These are phyloP conservation scores for Paxillus ammoniavirescens DNA, from an alignment of 768 basidiomycete genomes.

Conservation along the genomic window DNA sequence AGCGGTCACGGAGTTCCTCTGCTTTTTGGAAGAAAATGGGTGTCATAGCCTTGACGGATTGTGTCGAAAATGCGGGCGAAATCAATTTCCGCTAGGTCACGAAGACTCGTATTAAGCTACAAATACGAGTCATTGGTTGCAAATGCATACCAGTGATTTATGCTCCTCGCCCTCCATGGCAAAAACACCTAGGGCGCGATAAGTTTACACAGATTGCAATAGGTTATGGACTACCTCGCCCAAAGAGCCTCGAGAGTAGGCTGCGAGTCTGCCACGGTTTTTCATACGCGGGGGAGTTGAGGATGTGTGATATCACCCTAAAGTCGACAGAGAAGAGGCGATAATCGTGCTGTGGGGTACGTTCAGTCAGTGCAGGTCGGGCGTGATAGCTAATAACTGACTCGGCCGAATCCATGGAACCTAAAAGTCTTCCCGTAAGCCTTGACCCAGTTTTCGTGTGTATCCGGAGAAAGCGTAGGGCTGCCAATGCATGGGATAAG, in stretches of 20 bases:
- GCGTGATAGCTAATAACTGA: conserved; percentile 14
- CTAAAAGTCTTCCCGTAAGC: conserved; percentile 50
- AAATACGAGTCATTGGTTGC: neutral
- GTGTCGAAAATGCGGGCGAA: conserved; percentile 48
- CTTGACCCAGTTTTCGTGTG: conserved; percentile 43
- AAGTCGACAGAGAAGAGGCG: conserved; percentile 54
- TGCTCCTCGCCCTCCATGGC: conserved; percentile 53
- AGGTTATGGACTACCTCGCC: conserved; percentile 37
- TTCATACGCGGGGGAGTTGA: conserved; percentile 47
- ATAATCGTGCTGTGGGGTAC: conserved; percentile 45
- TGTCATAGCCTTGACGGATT: conserved; percentile 42
- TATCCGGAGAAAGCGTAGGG: conserved; percentile 40
- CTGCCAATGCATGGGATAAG: conserved; percentile 25
- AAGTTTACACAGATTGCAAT: neutral
- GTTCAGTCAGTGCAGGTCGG: neutral
- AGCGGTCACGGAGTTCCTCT: conserved; percentile 45
- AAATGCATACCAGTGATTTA: conserved; percentile 34
- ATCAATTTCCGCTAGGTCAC: conserved; percentile 42
- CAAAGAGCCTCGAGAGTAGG: conserved; percentile 47
- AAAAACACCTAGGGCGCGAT: conserved; percentile 40
- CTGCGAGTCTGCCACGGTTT: conserved; percentile 58
- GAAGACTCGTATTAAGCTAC: neutral
- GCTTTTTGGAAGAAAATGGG: conserved; percentile 53
- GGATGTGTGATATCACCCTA: conserved; percentile 45
- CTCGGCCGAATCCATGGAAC: conserved; percentile 55